These are phyloP conservation scores for Datisca glomerata DNA, from an alignment of 306 rosid genomes.

Conservation along the genomic window DNA sequence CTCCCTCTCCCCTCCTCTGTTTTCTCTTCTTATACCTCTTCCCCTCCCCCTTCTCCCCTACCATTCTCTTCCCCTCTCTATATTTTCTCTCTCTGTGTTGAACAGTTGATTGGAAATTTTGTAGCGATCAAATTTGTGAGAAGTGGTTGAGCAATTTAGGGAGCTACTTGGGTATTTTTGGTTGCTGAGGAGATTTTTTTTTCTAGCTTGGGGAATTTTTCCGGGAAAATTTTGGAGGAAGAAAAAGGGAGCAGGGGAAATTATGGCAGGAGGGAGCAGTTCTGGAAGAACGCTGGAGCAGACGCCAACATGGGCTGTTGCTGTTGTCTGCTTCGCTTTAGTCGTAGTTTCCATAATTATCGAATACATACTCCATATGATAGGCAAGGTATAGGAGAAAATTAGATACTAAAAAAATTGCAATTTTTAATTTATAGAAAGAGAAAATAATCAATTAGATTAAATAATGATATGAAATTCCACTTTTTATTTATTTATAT, in stretches of 20 bases:
- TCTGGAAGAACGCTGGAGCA: conserved; percentile 51
- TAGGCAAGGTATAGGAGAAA: conserved; percentile 35
- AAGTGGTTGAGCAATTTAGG: too few relatives aligned
- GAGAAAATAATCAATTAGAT: too few relatives aligned
- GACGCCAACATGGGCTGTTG: conserved; percentile 97
- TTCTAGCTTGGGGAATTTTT: too few relatives aligned
- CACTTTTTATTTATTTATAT: not conserved
- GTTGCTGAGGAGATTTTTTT: too few relatives aligned
- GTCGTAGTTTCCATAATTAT: conserved; percentile 61
- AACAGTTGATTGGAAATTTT: not conserved
- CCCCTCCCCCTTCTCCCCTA: not conserved
- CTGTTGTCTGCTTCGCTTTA: conserved; percentile 68
- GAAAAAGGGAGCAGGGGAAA: not conserved
- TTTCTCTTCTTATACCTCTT: not conserved
- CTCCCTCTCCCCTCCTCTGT: not conserved
- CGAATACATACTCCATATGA: conserved; percentile 64
- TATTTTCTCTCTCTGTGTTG: not conserved
- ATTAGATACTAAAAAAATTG: too few relatives aligned
- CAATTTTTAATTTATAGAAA: too few relatives aligned
- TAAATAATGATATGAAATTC: not conserved
- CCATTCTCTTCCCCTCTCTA: too few relatives aligned
- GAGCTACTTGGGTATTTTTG: too few relatives aligned
- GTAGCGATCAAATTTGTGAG: too few relatives aligned
- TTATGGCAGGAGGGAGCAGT: conserved; percentile 14
- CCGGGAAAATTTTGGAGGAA: not conserved